Conservation (phyloP, 257 asterid genomes). For the Catharanthus roseus region DNA sequence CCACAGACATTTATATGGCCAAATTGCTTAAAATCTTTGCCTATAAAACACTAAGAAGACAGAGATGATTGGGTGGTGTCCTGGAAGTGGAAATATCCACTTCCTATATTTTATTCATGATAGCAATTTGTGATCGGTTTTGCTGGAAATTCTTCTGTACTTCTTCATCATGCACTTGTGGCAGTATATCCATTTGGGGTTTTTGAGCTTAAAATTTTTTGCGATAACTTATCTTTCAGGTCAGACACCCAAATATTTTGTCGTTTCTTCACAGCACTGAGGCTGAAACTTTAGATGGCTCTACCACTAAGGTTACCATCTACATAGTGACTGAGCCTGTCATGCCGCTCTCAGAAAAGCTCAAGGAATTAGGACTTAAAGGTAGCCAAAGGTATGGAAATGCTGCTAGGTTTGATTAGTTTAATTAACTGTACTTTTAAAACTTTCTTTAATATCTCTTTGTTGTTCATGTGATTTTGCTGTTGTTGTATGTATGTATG, state of each 20-base stretch:
- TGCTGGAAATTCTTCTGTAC: background rate
- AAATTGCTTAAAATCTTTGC: background rate
- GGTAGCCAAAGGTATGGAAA: constrained; percentile 77
- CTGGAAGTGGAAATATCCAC: background rate
- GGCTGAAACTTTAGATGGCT: constrained; percentile 78
- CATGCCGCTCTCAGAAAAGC: constrained; percentile 87
- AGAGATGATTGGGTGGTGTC: background rate
- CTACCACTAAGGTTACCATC: constrained; percentile 70
- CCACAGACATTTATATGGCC: background rate
- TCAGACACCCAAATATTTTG: constrained; percentile 94
- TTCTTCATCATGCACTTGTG: background rate
- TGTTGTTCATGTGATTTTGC: background rate
- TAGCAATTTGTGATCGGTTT: background rate
- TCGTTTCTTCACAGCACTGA: constrained; percentile 96
- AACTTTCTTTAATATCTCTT: background rate
- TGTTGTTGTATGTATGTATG: background rate
- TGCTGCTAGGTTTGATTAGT: constrained; percentile 15
- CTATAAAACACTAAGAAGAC: background rate
- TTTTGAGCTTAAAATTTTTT: constrained; percentile 22
- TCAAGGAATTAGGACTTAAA: constrained; percentile 83
- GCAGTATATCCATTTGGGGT: background rate
- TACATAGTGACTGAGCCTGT: constrained; percentile 98
- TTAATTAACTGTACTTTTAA: background rate
- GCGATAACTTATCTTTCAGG: constrained; percentile 49
- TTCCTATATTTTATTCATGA: background rate